phyloP scores from a whole-genome alignment of 805 yeast genomes.

The Maudiozyma pseudohumilis region DNA sequence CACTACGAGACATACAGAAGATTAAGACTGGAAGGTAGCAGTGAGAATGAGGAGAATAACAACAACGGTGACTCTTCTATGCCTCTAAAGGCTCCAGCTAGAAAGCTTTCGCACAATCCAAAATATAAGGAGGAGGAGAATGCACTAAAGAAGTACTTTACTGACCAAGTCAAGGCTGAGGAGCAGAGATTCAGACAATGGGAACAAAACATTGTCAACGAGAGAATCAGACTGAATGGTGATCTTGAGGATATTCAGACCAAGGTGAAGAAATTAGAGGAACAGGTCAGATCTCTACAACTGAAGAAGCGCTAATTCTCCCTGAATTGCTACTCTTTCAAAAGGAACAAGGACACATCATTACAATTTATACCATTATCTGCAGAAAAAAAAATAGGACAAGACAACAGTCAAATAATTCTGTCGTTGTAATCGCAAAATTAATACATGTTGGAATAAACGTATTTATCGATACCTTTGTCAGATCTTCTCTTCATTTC shows the following conservation, averaged over 20 bases:
- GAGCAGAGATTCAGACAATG: slow-evolving; percentile 97
- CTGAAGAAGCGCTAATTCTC: slow-evolving; percentile 37
- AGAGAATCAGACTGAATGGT: slow-evolving; percentile 85
- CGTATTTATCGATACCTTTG: too few species aligned
- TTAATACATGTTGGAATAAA: too few species aligned
- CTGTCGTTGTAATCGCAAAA: too few species aligned
- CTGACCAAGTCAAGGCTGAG: slow-evolving; percentile 93
- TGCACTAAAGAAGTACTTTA: slow-evolving; percentile 83
- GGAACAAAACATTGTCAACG: slow-evolving; percentile 94
- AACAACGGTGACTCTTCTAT: slow-evolving; percentile 17
- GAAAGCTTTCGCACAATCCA: slow-evolving; percentile 64
- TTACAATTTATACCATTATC: too few species aligned
- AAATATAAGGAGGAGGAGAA: slow-evolving; percentile 95
- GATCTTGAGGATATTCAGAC: slow-evolving; percentile 85
- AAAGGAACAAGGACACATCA: too few species aligned
- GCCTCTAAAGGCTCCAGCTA: slow-evolving; percentile 34
- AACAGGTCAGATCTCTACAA: slow-evolving; percentile 57
- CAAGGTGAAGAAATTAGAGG: slow-evolving; percentile 64
- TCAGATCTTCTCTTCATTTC: too few species aligned
- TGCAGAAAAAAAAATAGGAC: too few species aligned
- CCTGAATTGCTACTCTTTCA: too few species aligned
- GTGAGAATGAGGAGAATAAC: slow-evolving; percentile 22
- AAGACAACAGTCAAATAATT: too few species aligned
- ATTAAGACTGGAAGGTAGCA: slow-evolving; percentile 50
- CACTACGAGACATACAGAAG: slow-evolving; percentile 78